These are phyloP conservation scores for Vanrija humicola DNA, from an alignment of 1,284 basidiomycete species.

Conservation along the genomic window DNA sequence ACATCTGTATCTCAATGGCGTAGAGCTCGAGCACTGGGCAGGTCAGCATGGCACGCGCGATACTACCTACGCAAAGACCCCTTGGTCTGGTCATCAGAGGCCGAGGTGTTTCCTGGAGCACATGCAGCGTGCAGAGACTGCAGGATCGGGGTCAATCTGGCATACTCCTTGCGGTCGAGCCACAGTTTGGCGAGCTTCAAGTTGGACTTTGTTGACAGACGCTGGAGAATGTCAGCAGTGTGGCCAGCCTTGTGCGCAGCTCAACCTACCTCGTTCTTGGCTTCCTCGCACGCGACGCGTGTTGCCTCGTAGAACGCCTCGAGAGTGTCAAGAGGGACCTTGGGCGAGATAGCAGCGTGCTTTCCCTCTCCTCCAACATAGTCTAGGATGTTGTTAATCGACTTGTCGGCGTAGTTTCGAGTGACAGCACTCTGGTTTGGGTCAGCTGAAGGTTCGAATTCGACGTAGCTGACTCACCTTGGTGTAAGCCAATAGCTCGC, in stretches of 20 bases:
- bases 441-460: not conserved
- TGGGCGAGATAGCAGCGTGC: conserved; percentile 47
- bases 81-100: conserved; percentile 50
- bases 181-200: conserved; percentile 96
- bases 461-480: conserved; percentile 52
- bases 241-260: not conserved
- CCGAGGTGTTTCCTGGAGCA: conserved; percentile 37
- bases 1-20: conserved; percentile 99
- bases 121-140: conserved; percentile 52
- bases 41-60: no score
- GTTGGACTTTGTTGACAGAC: conserved; percentile 91
- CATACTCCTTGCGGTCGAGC: conserved; percentile 91
- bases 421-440: conserved; percentile 36
- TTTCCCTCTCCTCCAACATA: conserved; percentile 85
- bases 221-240: conserved; percentile 52
- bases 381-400: conserved; percentile 96
- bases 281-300: conserved; percentile 80
- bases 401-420: conserved; percentile 77
- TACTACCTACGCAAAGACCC: conserved; percentile 47
- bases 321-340: conserved; percentile 78
- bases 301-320: conserved; percentile 96
- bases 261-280: conserved; percentile 81
- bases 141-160: conserved; percentile 65
- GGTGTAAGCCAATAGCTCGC: conserved; percentile 80
- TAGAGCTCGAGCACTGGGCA: conserved; percentile 82